Base-by-base conservation (phyloP, 2,329 filamentous ascomycete species). In the Stagonosporopsis tanaceti region DNA sequence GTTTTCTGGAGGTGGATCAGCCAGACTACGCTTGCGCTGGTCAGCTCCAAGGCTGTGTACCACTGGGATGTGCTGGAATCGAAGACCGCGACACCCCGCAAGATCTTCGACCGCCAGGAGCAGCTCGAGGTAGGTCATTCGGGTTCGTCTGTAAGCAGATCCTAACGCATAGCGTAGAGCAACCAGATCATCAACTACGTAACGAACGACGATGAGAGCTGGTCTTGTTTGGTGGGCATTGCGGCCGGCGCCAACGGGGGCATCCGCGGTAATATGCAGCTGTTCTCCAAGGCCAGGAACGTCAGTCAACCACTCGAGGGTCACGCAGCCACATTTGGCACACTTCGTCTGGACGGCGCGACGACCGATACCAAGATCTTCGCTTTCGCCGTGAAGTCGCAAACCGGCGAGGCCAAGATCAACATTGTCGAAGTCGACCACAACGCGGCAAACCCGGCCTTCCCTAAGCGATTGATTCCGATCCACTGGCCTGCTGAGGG, bases 171-270 rank as follows among this genome's bases (percentile, higher is more conserved):
- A 41, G 4, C 61, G 37, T 70, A 96, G 92, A 90, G 90, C 65
- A 96, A 92, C 80, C 95, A 99, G 87, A 99, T 99, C 79, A 99
- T 99, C 86, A 99, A 98, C 82, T 99, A 99, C 81, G 92, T 94
- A 68, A 91, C 96, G 69, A 97, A 94, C 78, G 87, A 89, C 64
- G 94, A 99, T 65, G 92, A 93, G 76, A 97, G 97, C 80, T 99
- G 95, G 95, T 96, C 96, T 89, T 93, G 96, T 28, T 89, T 97
- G 54, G 93, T 99, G 57, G 95, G 95, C 71, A 99, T 99, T 70
- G 93, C 93, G 67, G 93, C 93, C 57, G 92, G 93, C 76, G 91
- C 96, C 74, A 89, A 93, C 76, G 94, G 93, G 55, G 92, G 95
- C 60, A 93, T 99, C 39, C 93, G 96, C 39, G 95, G 95, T 66